Conservation (phyloP, 2,329 filamentous ascomycete species). For the Penicillium hordei region DNA sequence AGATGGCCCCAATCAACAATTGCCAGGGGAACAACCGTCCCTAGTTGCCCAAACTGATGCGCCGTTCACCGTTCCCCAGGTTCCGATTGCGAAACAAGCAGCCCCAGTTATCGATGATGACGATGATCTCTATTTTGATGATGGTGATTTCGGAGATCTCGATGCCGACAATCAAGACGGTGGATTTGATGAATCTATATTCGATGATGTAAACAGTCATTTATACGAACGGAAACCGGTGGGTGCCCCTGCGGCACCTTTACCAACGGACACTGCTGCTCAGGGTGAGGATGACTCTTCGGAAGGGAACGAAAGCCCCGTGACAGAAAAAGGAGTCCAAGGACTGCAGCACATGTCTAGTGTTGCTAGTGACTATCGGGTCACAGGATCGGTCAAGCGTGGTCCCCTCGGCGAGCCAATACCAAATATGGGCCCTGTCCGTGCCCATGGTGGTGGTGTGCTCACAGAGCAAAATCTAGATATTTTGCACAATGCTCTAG, state of each 20-base stretch:
- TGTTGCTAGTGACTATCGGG: conserved; percentile 36
- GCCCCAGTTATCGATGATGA: conserved; percentile 26
- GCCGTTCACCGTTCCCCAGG: background rate
- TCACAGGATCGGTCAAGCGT: conserved; percentile 21
- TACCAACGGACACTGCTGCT: conserved; percentile 5
- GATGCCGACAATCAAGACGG: conserved; percentile 32
- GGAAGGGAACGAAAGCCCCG: conserved; percentile 17
- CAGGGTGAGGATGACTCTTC: conserved; percentile 5
- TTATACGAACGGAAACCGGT: conserved; percentile 42
- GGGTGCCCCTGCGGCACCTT: conserved; percentile 14
- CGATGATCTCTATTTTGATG: conserved; percentile 50
- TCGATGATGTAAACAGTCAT: conserved; percentile 49
- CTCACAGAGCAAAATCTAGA: conserved; percentile 60
- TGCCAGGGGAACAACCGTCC: background rate
- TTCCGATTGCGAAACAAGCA: background rate
- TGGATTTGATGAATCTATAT: conserved; percentile 49
- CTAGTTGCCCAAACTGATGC: background rate
- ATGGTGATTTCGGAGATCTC: conserved; percentile 48
- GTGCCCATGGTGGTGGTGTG: conserved; percentile 35
- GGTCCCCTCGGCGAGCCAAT: conserved; percentile 29
- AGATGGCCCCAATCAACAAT: background rate
- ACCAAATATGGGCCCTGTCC: conserved; percentile 37
- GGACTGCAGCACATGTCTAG: conserved; percentile 38
- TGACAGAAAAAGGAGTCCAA: conserved; percentile 11
- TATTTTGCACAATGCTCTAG: conserved; percentile 80